Evolutionary conservation across 2,329 filamentous ascomycete genomes (phyloP).

Genomic region (Mycosphaerella sp.): DNA sequence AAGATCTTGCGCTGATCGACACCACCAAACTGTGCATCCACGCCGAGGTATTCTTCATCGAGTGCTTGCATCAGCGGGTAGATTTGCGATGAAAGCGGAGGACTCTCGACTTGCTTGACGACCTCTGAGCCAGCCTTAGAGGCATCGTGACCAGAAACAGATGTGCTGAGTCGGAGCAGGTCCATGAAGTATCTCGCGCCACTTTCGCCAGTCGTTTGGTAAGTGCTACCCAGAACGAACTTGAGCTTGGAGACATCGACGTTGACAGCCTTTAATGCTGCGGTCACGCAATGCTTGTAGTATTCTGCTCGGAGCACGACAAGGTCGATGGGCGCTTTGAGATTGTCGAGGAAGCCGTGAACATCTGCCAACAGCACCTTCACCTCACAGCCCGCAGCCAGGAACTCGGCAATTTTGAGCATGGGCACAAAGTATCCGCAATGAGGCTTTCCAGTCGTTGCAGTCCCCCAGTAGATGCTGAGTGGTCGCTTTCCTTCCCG

Average conservation of each 20-base stretch:
- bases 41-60: constrained; percentile 82
- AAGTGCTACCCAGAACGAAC: constrained; percentile 70
- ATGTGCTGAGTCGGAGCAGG: constrained; percentile 65
- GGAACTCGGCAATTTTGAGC: constrained; percentile 83
- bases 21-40: constrained; percentile 84
- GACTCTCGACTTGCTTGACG: constrained; percentile 82
- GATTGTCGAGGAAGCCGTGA: constrained; percentile 59
- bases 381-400: constrained; percentile 72
- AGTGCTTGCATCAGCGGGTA: constrained; percentile 86
- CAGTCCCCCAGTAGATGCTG: constrained; percentile 83
- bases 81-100: constrained; percentile 65
- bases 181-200: constrained; percentile 73
- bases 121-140: constrained; percentile 89
- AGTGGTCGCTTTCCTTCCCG: constrained; percentile 63
- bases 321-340: constrained; percentile 70
- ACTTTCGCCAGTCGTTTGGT: constrained; percentile 59
- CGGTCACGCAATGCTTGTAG: constrained; percentile 71
- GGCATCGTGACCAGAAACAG: constrained; percentile 71
- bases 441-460: constrained; percentile 81
- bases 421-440: constrained; percentile 84
- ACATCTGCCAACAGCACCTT: constrained; percentile 42
- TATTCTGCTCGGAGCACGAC: constrained; percentile 76
- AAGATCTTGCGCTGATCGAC: constrained; percentile 86
- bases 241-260: constrained; percentile 72
- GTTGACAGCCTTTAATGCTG: constrained; percentile 68